These are phyloP conservation scores for Fraxinus quadrangulata DNA, from an alignment of 257 asterid species.

Conservation along the genomic window DNA sequence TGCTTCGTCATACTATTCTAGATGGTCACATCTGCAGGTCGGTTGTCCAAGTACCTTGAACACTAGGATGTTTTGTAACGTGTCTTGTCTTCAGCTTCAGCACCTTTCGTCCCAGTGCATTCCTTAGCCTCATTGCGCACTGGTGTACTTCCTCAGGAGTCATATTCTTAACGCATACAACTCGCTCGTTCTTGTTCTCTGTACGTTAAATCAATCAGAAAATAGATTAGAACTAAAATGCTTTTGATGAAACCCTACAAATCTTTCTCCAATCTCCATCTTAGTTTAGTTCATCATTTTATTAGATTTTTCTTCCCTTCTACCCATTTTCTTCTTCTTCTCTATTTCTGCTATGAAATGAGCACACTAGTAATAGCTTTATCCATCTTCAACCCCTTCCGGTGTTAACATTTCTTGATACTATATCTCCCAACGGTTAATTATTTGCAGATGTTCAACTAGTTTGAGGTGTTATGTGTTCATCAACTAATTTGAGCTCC, in stretches of 20 bases:
- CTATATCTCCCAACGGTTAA: too few relatives aligned
- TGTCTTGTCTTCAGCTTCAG: conserved; percentile 79
- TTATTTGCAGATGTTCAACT: too few relatives aligned
- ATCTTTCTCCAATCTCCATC: conserved; percentile 1
- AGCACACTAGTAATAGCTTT: too few relatives aligned
- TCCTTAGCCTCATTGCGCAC: conserved; percentile 68
- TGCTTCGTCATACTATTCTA: not conserved
- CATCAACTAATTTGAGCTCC: too few relatives aligned
- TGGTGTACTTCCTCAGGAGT: conserved; percentile 64
- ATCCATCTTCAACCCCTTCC: too few relatives aligned
- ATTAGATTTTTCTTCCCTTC: not conserved
- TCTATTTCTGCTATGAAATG: too few relatives aligned
- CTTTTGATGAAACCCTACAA: not conserved
- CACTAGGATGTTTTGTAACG: conserved; percentile 71
- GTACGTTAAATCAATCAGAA: conserved; percentile 22
- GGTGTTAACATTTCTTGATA: too few relatives aligned
- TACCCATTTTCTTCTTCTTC: not conserved
- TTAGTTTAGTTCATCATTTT: not conserved
- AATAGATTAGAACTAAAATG: not conserved
- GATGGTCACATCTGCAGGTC: conserved; percentile 45
- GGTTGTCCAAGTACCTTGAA: conserved; percentile 91
- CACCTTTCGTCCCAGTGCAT: conserved; percentile 87
- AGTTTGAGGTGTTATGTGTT: too few relatives aligned
- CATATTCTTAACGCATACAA: conserved; percentile 72
- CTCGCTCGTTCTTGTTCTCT: conserved; percentile 84